A percentile compares a stretch with the other conserved stretches of the same genome.
Conservation (phyloP, 2,329 filamentous ascomycete species). For the Penicillium sp. region DNA sequence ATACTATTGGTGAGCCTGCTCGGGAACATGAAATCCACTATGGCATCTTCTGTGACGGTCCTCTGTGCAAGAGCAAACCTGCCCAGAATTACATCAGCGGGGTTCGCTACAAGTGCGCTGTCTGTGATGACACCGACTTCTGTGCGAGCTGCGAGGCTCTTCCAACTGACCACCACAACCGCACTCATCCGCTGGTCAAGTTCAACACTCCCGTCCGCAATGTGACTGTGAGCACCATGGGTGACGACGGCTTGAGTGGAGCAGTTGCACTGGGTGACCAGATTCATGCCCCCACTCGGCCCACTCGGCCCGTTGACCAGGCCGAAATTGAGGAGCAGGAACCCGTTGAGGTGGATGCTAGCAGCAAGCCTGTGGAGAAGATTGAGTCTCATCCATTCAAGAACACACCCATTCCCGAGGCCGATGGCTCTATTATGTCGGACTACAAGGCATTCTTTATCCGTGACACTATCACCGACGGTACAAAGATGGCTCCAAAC, state of each 20-base stretch:
- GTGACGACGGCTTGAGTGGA: slow-evolving; percentile 69
- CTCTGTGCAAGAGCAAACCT: slow-evolving; percentile 66
- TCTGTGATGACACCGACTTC: slow-evolving; percentile 93
- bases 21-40: slow-evolving; percentile 60
- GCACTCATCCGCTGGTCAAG: slow-evolving; percentile 95
- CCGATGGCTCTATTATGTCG: neutral
- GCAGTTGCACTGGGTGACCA: slow-evolving; percentile 70
- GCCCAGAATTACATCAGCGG: slow-evolving; percentile 66
- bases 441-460: slow-evolving; percentile 66
- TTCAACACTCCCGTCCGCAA: slow-evolving; percentile 90
- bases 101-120: slow-evolving; percentile 91
- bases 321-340: slow-evolving; percentile 28
- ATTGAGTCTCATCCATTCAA: neutral
- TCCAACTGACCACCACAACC: slow-evolving; percentile 82
- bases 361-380: slow-evolving; percentile 6
- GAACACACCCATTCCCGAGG: neutral
- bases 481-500: slow-evolving; percentile 67
- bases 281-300: slow-evolving; percentile 50
- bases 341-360: slow-evolving; percentile 21
- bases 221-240: slow-evolving; percentile 80
- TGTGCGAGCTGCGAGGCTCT: slow-evolving; percentile 90
- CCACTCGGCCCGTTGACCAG: slow-evolving; percentile 32
- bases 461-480: slow-evolving; percentile 75
- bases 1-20: slow-evolving; percentile 55
- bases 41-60: slow-evolving; percentile 93